Conservation (phyloP, 2,329 filamentous ascomycete genomes). For the Aspergillus persii region DNA sequence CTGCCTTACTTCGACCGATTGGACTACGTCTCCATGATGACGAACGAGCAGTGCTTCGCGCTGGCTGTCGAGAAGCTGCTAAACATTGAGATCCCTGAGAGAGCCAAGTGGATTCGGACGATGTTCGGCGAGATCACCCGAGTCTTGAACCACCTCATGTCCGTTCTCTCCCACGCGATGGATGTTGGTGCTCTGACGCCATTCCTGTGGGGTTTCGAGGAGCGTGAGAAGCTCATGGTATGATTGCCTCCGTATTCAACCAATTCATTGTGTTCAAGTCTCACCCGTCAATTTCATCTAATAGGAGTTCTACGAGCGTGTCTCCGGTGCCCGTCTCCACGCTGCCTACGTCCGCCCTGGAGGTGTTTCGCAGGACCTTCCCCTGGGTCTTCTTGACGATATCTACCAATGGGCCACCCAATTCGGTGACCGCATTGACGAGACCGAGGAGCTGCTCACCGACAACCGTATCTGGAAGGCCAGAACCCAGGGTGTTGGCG, state of each 20-base stretch:
- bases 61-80: slow-evolving; percentile 96
- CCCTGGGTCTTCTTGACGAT: slow-evolving; percentile 89
- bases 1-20: slow-evolving; percentile 98
- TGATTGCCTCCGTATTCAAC: slow-evolving; percentile 27
- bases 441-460: slow-evolving; percentile 97
- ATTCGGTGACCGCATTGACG: slow-evolving; percentile 96
- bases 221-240: slow-evolving; percentile 99
- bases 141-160: slow-evolving; percentile 97
- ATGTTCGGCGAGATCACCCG: slow-evolving; percentile 94
- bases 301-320: slow-evolving; percentile 99
- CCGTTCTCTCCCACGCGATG: slow-evolving; percentile 94
- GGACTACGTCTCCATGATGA: slow-evolving; percentile 99
- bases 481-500: slow-evolving; percentile 84
- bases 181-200: slow-evolving; percentile 97
- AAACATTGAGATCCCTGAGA: slow-evolving; percentile 91
- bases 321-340: slow-evolving; percentile 95
- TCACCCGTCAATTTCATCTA: background rate
- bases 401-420: slow-evolving; percentile 99
- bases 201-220: slow-evolving; percentile 99
- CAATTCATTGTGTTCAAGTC: background rate
- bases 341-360: slow-evolving; percentile 95
- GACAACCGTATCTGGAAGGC: slow-evolving; percentile 99
- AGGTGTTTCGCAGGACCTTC: slow-evolving; percentile 93
- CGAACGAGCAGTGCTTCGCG: slow-evolving; percentile 96
- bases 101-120: slow-evolving; percentile 96